Percentiles rank a stretch among this genome's conserved stretches.
These are phyloP conservation scores for Hanseniaspora jakobsenii DNA, from an alignment of 805 yeast species.

Conservation along the genomic window DNA sequence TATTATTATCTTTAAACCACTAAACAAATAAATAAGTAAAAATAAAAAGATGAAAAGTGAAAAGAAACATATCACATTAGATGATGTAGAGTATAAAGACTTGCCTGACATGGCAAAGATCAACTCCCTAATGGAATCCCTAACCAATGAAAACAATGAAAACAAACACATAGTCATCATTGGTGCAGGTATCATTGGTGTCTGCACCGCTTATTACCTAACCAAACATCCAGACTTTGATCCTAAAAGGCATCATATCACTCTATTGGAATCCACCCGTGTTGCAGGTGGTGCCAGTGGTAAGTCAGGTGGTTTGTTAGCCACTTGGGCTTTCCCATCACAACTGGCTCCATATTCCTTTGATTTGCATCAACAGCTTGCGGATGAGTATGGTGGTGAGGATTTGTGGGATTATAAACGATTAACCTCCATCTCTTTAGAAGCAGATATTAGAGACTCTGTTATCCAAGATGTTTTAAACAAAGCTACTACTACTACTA, in stretches of 20 bases:
- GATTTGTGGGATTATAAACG: slow-evolving; percentile 88
- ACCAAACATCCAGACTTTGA: slow-evolving; percentile 74
- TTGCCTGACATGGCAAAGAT: slow-evolving; percentile 12
- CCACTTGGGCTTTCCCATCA: slow-evolving; percentile 94
- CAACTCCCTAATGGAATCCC: slow-evolving; percentile 5
- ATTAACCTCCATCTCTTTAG: slow-evolving; percentile 72
- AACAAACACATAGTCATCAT: slow-evolving; percentile 72
- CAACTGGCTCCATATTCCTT: slow-evolving; percentile 85
- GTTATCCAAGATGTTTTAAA: slow-evolving; percentile 20
- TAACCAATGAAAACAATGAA: too few relatives aligned
- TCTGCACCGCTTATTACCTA: slow-evolving; percentile 81
- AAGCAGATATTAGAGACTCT: slow-evolving; percentile 53
- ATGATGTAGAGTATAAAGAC: slow-evolving; percentile 14
- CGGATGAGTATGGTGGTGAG: slow-evolving; percentile 70
- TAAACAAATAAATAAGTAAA: too few relatives aligned
- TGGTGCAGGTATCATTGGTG: slow-evolving; percentile 95
- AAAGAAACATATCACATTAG: slow-evolving; percentile 13
- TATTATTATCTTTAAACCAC: too few relatives aligned
- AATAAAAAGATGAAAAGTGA: not conserved
- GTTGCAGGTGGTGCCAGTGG: slow-evolving; percentile 98
- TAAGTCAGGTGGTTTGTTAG: slow-evolving; percentile 90
- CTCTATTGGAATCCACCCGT: slow-evolving; percentile 74
- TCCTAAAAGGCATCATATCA: slow-evolving; percentile 61
- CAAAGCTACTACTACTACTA: slow-evolving; percentile 15
- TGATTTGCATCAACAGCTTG: slow-evolving; percentile 68